Evolutionary conservation across 352 stramenopile genomes (phyloP).

Genomic region (Pythium apleroticum): DNA sequence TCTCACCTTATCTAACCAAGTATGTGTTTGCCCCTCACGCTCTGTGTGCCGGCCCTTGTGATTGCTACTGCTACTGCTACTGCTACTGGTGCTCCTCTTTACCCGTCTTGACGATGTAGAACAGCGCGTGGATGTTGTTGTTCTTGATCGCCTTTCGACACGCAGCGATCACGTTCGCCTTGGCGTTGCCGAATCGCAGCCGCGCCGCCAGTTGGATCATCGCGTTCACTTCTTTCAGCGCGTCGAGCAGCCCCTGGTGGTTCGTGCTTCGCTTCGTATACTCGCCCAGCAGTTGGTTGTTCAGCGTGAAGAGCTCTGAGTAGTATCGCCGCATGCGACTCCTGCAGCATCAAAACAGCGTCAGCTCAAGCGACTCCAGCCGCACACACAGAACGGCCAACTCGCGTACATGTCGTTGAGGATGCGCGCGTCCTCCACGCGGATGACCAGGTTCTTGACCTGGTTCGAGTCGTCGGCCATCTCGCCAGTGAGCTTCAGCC

Average conservation of each 20-base stretch:
- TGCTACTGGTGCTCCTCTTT: conserved; percentile 75
- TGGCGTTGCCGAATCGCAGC: conserved; percentile 83
- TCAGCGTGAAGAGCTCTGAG: conserved; percentile 90
- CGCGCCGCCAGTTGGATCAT: conserved; percentile 91
- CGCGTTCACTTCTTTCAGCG: conserved; percentile 91
- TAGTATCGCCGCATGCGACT: conserved; percentile 84
- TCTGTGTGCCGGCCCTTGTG: no score
- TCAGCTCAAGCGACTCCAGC: background rate
- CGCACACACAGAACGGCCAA: conserved; percentile 9
- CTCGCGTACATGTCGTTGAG: conserved; percentile 92
- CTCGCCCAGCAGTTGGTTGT: conserved; percentile 89
- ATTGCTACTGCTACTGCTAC: no score
- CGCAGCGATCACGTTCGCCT: conserved; percentile 79
- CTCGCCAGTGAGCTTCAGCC: conserved; percentile 89
- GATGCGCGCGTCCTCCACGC: conserved; percentile 91
- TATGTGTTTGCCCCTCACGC: background rate
- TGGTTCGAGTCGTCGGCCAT: conserved; percentile 92
- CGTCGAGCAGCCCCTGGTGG: conserved; percentile 87
- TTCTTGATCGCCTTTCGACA: conserved; percentile 90
- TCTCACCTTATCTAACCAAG: background rate
- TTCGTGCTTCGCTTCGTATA: conserved; percentile 93
- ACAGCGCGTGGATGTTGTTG: conserved; percentile 86
- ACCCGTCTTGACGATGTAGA: conserved; percentile 85
- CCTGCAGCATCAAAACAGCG: conserved; percentile 28
- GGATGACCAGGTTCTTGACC: conserved; percentile 90